Conservation (phyloP, 2,329 filamentous ascomycete genomes). For the Thielaviopsis euricoi region DNA sequence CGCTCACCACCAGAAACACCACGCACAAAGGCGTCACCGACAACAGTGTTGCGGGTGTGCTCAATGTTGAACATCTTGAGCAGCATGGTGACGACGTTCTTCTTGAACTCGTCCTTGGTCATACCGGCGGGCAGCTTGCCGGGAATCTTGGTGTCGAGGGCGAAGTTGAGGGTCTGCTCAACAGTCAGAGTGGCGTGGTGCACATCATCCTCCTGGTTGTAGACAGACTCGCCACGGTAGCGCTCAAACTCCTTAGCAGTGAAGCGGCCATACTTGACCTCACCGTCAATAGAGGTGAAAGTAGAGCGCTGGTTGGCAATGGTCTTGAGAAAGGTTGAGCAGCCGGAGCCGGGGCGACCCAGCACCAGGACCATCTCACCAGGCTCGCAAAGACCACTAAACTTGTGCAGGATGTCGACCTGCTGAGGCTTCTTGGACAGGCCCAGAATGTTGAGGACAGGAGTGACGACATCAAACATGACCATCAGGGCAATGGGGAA, state of each 20-base stretch:
- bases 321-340: constrained; percentile 51
- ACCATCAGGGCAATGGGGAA: constrained; percentile 63
- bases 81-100: constrained; percentile 55
- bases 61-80: constrained; percentile 91
- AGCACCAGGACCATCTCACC: constrained; percentile 83
- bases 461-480: constrained; percentile 60
- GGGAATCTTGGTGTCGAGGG: constrained; percentile 69
- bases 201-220: constrained; percentile 75
- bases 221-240: constrained; percentile 69
- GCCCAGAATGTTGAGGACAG: constrained; percentile 45
- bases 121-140: constrained; percentile 62
- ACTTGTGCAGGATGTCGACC: constrained; percentile 56
- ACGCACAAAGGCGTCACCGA: constrained; percentile 66
- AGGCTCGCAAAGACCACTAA: constrained; percentile 53
- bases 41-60: constrained; percentile 70
- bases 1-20: constrained; percentile 68
- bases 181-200: constrained; percentile 78
- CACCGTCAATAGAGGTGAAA: constrained; percentile 41
- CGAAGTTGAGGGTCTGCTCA: constrained; percentile 72
- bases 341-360: constrained; percentile 58
- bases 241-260: constrained; percentile 52
- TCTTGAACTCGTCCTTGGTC: constrained; percentile 57
- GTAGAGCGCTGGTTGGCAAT: constrained; percentile 49
- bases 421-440: constrained; percentile 51
- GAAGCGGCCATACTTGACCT: constrained; percentile 64